These are phyloP conservation scores for Candida gigantensis DNA, from an alignment of 1,139 yeast species.

Conservation along the genomic window DNA sequence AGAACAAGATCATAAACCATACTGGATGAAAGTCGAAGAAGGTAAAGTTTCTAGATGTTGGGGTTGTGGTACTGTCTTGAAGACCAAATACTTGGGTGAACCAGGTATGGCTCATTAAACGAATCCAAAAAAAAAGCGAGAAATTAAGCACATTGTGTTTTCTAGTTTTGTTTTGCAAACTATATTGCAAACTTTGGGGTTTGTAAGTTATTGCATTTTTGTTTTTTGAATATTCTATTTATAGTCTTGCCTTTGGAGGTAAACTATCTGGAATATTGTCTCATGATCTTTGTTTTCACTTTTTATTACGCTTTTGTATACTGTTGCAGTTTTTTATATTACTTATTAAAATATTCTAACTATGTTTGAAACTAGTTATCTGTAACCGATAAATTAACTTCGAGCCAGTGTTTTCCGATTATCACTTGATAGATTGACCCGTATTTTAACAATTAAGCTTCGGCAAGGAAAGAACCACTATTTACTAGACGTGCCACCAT, in stretches of 20 bases:
- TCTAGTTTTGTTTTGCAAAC: no score
- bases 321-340: not conserved
- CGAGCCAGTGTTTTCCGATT: no score
- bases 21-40: constrained; percentile 92
- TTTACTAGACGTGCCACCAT: no score
- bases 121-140: constrained; percentile 24
- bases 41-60: constrained; percentile 92
- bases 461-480: no score
- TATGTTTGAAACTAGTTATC: no score
- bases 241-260: not conserved
- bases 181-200: no score
- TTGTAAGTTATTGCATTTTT: not conserved
- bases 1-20: constrained; percentile 84
- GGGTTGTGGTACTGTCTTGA: constrained; percentile 97
- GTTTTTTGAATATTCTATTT: not conserved
- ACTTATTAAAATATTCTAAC: not conserved
- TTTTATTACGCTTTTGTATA: not conserved
- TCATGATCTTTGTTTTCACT: constrained; percentile 1
- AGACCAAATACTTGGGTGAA: constrained; percentile 86
- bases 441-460: no score
- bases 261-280: not conserved
- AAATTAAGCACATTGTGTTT: no score
- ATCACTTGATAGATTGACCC: no score
- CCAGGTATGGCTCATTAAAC: constrained; percentile 54
- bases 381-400: no score